Evolutionary conservation across 495 filamentous ascomycete species (phyloP), one percentile per base, ranked within the genome.

Genomic region (Trichocladium antarcticum): DNA sequence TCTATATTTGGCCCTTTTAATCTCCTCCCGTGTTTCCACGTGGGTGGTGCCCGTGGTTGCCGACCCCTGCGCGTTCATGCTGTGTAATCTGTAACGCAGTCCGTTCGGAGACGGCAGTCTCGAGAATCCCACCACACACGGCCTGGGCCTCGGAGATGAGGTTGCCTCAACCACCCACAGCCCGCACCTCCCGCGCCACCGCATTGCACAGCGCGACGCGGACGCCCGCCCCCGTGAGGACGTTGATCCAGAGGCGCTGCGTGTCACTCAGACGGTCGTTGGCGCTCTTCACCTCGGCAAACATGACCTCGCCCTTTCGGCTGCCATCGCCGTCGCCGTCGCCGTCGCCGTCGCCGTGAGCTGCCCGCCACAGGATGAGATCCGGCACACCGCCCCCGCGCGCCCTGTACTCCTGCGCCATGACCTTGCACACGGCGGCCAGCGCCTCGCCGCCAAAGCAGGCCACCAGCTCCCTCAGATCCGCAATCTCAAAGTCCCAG

Each of bases 241-340:
- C 87, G 73, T 96, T 85, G 57, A 96, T 95, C 92, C 92, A 98
- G 34, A 98, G 71, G 54, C 92, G 74, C 68, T 98, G 92, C 29
- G 89, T 93, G 74, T 98, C 92, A 67, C 90, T 95, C 60, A 98
- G 71, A 28, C 88, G 79, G 73, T 98, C 92, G 70, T 95, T 96
- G 68, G 88, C 87, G 51, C 83, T 88, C 74, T 95, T 95, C 41
- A 95, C 89, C 67, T 96, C 89, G 3, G 78, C 75, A 68, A 96
- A 94, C 77, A 89, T 78, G 38, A 88, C 80, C 63, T 82, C 78
- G 28, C 69, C 69, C 39, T 53, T 65, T 21, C 6, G 27, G 8
- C 17, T 37, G 24, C 34, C 37, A 5, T 32, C 37, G 10, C 17
- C 32, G 19, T 43, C 37, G 34, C 40, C 12, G 2, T 21, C 44